Evolutionary conservation across 1,139 yeast species (phyloP).

Genomic region (Kodamaea plutei): DNA sequence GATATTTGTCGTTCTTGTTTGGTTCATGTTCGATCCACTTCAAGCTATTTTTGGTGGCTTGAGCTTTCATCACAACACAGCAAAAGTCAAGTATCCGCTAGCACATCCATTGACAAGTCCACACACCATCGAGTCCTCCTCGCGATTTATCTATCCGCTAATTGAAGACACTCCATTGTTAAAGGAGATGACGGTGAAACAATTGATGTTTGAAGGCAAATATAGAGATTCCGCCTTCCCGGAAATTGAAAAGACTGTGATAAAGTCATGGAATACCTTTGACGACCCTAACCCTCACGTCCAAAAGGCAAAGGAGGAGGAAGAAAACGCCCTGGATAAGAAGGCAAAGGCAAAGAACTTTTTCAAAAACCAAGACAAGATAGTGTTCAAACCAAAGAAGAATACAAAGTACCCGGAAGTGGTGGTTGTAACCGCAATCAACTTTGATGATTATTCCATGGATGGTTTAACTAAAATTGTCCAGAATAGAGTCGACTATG

Average conservation of each 20-base stretch:
- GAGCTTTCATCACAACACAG: not conserved
- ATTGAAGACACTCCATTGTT: constrained; percentile 61
- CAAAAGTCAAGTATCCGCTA: constrained; percentile 21
- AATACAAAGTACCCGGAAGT: constrained; percentile 54
- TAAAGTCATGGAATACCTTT: constrained; percentile 38
- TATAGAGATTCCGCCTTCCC: constrained; percentile 34
- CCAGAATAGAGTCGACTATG: constrained; percentile 80
- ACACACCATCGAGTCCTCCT: constrained; percentile 38
- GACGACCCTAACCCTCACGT: constrained; percentile 42
- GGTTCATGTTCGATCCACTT: not conserved
- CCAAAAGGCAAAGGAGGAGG: constrained; percentile 37
- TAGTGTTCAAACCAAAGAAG: constrained; percentile 45
- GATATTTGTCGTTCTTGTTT: constrained; percentile 11
- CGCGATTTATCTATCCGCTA: constrained; percentile 59
- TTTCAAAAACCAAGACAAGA: constrained; percentile 64
- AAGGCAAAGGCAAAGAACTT: constrained; percentile 47
- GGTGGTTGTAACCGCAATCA: constrained; percentile 77
- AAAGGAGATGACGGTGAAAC: constrained; percentile 50
- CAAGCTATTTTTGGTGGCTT: constrained; percentile 1
- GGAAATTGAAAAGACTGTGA: constrained; percentile 31
- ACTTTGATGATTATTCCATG: constrained; percentile 63
- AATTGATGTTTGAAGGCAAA: constrained; percentile 45
- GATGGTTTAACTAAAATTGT: constrained; percentile 61
- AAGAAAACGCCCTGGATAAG: constrained; percentile 34
- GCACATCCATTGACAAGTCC: constrained; percentile 35